Evolutionary conservation across 1,284 basidiomycete species (phyloP).

Genomic region (Trichosporon inkin): DNA sequence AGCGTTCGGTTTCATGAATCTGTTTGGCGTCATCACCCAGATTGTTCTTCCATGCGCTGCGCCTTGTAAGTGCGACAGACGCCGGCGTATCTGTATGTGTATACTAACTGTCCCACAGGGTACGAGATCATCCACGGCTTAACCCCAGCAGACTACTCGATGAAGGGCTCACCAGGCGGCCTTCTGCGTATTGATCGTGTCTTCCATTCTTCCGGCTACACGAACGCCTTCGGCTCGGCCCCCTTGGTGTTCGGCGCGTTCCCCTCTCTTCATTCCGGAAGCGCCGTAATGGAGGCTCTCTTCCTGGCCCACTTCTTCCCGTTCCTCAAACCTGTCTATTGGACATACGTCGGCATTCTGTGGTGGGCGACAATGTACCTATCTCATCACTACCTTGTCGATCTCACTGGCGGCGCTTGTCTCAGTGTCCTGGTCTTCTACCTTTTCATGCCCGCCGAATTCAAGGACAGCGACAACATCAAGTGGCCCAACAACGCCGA

Average conservation of each 20-base stretch:
- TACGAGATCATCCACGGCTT: conserved; percentile 97
- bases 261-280: conserved; percentile 86
- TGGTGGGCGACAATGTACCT: conserved; percentile 99
- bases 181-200: conserved; percentile 87
- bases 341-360: conserved; percentile 79
- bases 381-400: conserved; percentile 95
- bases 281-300: conserved; percentile 86
- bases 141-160: conserved; percentile 86
- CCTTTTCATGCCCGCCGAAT: conserved; percentile 73
- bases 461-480: conserved; percentile 61
- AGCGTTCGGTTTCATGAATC: conserved; percentile 91
- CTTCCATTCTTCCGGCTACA: conserved; percentile 75
- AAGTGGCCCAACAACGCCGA: conserved; percentile 35
- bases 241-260: conserved; percentile 97
- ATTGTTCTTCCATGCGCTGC: conserved; percentile 88
- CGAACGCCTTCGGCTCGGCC: conserved; percentile 73
- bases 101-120: conserved; percentile 57
- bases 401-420: conserved; percentile 89
- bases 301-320: conserved; percentile 97
- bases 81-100: neutral
- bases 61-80: conserved; percentile 57
- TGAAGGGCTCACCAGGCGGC: conserved; percentile 89
- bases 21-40: conserved; percentile 82
- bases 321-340: conserved; percentile 60
- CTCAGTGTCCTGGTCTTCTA: conserved; percentile 85